Conservation (phyloP, 768 basidiomycete genomes). For the Rhizopogon rudus region DNA sequence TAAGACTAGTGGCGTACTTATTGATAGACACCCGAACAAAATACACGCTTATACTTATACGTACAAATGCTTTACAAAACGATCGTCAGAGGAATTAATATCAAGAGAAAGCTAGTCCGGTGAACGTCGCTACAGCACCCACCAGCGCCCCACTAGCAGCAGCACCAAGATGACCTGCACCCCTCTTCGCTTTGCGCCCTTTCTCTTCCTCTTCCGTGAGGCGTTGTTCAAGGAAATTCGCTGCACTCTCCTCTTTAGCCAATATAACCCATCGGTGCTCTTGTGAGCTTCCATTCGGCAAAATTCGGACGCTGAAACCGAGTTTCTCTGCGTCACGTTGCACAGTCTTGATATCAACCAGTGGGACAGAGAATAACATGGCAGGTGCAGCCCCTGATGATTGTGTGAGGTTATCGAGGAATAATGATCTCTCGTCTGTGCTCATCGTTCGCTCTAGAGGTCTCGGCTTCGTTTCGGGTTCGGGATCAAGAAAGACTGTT, state of each 20-base stretch:
- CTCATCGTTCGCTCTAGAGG: constrained; percentile 48
- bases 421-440: constrained; percentile 44
- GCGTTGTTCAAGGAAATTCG: constrained; percentile 27
- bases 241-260: constrained; percentile 45
- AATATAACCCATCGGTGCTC: constrained; percentile 46
- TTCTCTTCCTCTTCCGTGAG: constrained; percentile 28
- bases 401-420: constrained; percentile 40
- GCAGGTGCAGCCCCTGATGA: constrained; percentile 35
- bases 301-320: constrained; percentile 39
- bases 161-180: constrained; percentile 31
- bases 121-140: constrained; percentile 57
- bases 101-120: constrained; percentile 51
- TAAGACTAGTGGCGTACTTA: too few species aligned
- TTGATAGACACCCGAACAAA: too few species aligned
- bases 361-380: constrained; percentile 44
- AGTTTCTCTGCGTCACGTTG: constrained; percentile 35
- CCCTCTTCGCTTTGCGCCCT: constrained; percentile 11
- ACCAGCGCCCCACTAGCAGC: constrained; percentile 56
- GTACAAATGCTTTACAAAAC: neutral
- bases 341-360: constrained; percentile 38
- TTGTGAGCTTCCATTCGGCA: constrained; percentile 21
- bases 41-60: neutral
- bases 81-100: neutral
- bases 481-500: constrained; percentile 20
- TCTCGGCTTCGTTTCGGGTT: constrained; percentile 10